Percentiles rank a stretch among this genome's conserved stretches.
Evolutionary conservation across 345 rosid genomes (phyloP).

Genomic region (Boechera retrofracta): DNA sequence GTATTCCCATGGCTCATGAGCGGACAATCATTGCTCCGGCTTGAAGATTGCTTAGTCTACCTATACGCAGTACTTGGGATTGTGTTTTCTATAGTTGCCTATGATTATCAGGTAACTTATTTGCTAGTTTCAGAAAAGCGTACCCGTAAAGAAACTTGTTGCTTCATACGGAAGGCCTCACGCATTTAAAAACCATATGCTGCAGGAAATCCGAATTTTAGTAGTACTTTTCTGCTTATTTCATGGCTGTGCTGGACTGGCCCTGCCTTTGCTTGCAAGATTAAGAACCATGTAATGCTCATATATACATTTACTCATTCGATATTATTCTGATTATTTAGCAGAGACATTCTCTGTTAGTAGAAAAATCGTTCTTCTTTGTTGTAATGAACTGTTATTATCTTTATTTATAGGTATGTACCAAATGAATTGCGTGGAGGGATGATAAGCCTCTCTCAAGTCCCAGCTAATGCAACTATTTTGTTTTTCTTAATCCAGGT

Average conservation of each 20-base stretch:
- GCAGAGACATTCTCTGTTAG: background rate
- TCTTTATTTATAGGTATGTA: constrained; percentile 65
- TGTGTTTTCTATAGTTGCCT: constrained; percentile 73
- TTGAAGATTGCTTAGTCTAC: constrained; percentile 79
- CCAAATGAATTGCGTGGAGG: constrained; percentile 96
- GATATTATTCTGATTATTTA: background rate
- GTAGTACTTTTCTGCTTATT: constrained; percentile 77
- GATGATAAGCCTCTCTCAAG: constrained; percentile 86
- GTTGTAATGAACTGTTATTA: constrained; percentile 20
- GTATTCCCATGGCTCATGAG: constrained; percentile 80
- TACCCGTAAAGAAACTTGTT: background rate
- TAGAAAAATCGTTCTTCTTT: constrained; percentile 23
- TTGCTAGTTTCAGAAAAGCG: constrained; percentile 1
- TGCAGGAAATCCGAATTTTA: constrained; percentile 85
- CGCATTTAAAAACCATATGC: constrained; percentile 22
- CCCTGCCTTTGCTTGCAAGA: constrained; percentile 84
- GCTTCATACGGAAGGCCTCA: constrained; percentile 4
- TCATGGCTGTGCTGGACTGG: constrained; percentile 73
- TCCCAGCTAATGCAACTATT: constrained; percentile 79
- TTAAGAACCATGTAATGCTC: constrained; percentile 80
- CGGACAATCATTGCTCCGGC: constrained; percentile 66
- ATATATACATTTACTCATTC: constrained; percentile 9
- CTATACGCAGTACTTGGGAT: constrained; percentile 63
- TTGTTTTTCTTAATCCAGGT: constrained; percentile 71
- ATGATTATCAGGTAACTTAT: constrained; percentile 87